These are phyloP conservation scores for Hyphopichia khmerensis DNA, from an alignment of 1,139 yeast genomes.

Conservation along the genomic window DNA sequence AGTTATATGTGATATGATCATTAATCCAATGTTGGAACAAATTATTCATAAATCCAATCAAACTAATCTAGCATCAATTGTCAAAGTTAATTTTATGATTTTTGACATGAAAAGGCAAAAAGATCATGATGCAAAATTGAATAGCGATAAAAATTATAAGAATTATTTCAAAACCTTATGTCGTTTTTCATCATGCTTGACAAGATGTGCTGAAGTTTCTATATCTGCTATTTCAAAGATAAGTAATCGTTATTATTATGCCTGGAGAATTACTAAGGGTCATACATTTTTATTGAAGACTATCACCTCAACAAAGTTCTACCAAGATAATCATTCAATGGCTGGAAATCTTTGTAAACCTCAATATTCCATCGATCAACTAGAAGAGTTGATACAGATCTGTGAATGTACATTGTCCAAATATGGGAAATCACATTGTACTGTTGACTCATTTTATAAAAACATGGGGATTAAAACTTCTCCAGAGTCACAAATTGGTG, in stretches of 20 bases:
- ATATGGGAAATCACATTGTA: constrained; percentile 12
- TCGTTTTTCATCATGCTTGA: constrained; percentile 29
- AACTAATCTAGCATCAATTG: constrained; percentile 29
- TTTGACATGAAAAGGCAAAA: constrained; percentile 14
- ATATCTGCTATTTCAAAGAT: constrained; percentile 34
- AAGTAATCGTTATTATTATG: constrained; percentile 45
- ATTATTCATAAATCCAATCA: constrained; percentile 41
- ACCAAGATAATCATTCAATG: constrained; percentile 18
- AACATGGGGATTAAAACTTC: neutral
- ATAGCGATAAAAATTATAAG: constrained; percentile 16
- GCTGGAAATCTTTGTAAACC: constrained; percentile 11
- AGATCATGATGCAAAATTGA: constrained; percentile 17
- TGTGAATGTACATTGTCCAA: constrained; percentile 24
- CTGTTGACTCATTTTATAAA: neutral
- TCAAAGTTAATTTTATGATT: constrained; percentile 26
- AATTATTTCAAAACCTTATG: constrained; percentile 22
- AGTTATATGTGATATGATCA: constrained; percentile 36
- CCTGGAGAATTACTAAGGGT: constrained; percentile 48
- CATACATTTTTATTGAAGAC: constrained; percentile 32
- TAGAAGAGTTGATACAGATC: constrained; percentile 27
- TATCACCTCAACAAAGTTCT: constrained; percentile 30
- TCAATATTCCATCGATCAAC: constrained; percentile 19
- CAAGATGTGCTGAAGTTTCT: constrained; percentile 36
- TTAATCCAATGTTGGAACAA: constrained; percentile 42
- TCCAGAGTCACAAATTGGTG: neutral